Base-by-base conservation (phyloP, 768 basidiomycete species). In the Neoboletus magnificus region DNA sequence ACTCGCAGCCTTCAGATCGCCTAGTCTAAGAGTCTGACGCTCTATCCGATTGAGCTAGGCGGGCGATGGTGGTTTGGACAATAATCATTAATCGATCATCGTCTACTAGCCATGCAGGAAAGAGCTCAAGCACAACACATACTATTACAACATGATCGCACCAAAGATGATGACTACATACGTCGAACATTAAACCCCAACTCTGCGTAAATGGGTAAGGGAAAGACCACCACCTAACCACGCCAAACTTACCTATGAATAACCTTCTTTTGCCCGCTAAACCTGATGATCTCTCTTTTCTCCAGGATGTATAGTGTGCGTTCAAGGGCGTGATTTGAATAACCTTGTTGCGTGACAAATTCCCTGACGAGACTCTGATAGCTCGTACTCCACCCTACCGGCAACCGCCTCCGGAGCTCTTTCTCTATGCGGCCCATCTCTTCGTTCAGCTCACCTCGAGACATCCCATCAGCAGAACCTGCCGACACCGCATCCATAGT, bases 401-500 rank as follows among this genome's bases (percentile, higher is more conserved):
- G 94, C 59, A 97, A 74, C 46, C 93, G 77, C 60, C 91, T 76
- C 50, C 86, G 76, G 39, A 96, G 75, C 69, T 96, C 94, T 64
- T 87, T 85, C 68, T 96, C 94, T 62, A 99, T 97, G 60, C 82
- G 80, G 30, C 79, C 76, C 80, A 98, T 93, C 74, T 98, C 96
- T 51, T 94, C 94, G 69, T 95, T 94, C 37, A 98, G 75, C 63
- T 94, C 93, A 4, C 89, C 87, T 41, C 95, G 84, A 15, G 93
- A 91, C 55, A 98, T 76, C 0, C 97, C 97, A 63, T 98, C 97
- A 18, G 89, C 86, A 32, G 91, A 88, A 13, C 97, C 95, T 1
- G 94, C 93, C 13, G 91, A 89, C 27, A 98, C 95, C 25, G 97
- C 97, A 69, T 98, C 94, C 96, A 99, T 98, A 3, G 97, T 98